A percentile compares a stretch with the other conserved stretches of the same genome.
Conservation (phyloP, 768 basidiomycete species). For the Mycena epipterygia region DNA sequence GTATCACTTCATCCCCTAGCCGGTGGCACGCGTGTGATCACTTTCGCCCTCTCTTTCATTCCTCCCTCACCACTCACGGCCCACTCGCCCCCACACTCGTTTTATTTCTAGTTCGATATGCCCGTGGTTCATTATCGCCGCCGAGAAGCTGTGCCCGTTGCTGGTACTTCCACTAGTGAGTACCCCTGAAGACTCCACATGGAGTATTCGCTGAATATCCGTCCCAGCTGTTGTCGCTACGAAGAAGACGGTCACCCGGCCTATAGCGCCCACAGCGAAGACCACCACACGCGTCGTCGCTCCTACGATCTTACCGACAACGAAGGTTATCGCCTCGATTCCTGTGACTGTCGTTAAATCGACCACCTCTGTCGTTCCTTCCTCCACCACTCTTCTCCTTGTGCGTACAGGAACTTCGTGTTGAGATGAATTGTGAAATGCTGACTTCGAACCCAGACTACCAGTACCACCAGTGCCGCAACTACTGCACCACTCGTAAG, state of each 20-base stretch:
- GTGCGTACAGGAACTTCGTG: background rate
- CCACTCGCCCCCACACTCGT: constrained; percentile 20
- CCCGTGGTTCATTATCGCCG: constrained; percentile 7
- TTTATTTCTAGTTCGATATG: constrained; percentile 10
- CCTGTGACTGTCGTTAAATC: background rate
- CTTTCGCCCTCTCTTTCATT: background rate
- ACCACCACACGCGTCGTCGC: background rate
- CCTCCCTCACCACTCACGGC: background rate
- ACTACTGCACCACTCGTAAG: background rate
- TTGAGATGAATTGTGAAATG: background rate
- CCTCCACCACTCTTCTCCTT: background rate
- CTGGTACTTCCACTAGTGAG: background rate
- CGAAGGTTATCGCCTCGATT: background rate
- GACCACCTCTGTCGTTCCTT: background rate
- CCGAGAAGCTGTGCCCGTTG: background rate
- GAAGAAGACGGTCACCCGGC: background rate
- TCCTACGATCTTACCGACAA: background rate
- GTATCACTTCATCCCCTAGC: too few relatives aligned
- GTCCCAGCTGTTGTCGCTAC: background rate
- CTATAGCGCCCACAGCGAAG: background rate
- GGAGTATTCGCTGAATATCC: background rate
- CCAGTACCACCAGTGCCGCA: background rate
- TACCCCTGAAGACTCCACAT: background rate
- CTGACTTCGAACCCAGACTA: background rate
- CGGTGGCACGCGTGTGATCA: too few relatives aligned